Percentiles rank a stretch among this genome's conserved stretches.
These are phyloP conservation scores for Cyberlindnera meyerae DNA, from an alignment of 805 yeast genomes.

Conservation along the genomic window DNA sequence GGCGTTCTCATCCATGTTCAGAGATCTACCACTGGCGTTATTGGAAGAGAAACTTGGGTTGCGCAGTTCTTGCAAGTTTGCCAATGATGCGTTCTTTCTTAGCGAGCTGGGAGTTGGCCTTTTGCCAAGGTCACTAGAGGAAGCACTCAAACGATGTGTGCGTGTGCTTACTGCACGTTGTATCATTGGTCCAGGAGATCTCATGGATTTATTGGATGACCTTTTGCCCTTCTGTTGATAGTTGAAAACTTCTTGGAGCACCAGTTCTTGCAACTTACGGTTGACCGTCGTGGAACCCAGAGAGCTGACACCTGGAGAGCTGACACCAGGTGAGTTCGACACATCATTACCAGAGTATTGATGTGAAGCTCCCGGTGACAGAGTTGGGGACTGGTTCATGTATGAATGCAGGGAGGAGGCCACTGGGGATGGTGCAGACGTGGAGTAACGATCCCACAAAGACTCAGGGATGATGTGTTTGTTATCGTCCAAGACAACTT, in stretches of 20 bases:
- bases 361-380: conserved; percentile 4
- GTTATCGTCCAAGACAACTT: conserved; percentile 89
- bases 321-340: conserved; percentile 1
- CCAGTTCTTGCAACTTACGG: conserved; percentile 64
- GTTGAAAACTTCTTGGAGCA: conserved; percentile 70
- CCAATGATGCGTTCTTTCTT: conserved; percentile 23
- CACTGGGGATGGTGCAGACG: conserved; percentile 35
- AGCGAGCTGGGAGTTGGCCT: conserved; percentile 16
- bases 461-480: conserved; percentile 87
- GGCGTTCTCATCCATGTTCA: conserved; percentile 1
- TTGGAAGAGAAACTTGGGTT: background rate
- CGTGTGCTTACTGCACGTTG: conserved; percentile 7
- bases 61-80: conserved; percentile 21
- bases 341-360: background rate
- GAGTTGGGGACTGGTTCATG: conserved; percentile 27
- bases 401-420: conserved; percentile 34
- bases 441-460: conserved; percentile 58
- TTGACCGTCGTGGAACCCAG: conserved; percentile 66
- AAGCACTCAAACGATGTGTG: conserved; percentile 20
- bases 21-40: background rate
- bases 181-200: conserved; percentile 19
- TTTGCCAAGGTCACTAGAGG: conserved; percentile 22
- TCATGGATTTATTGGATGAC: conserved; percentile 10
- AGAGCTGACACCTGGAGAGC: conserved; percentile 15
- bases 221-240: conserved; percentile 27